Percentiles rank a stretch among this genome's conserved stretches.
Evolutionary conservation across 345 rosid genomes (phyloP).

Genomic region (Conringia planisiliqua): DNA sequence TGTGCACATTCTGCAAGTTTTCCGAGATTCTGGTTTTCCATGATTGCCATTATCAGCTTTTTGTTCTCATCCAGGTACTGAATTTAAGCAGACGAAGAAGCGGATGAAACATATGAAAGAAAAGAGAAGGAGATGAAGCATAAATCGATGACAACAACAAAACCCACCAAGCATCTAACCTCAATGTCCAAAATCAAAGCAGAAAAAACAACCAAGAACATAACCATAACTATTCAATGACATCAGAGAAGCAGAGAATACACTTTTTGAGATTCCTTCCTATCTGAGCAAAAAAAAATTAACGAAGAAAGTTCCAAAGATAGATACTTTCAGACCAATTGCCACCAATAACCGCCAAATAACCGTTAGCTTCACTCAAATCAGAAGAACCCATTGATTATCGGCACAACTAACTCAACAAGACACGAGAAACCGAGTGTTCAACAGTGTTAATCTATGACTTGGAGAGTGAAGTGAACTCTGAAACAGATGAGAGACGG

Average conservation of each 20-base stretch:
- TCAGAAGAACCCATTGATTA: neutral
- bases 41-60: conserved; percentile 79
- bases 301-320: neutral
- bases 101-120: neutral
- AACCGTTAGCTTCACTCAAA: neutral
- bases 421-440: neutral
- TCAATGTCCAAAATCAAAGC: neutral
- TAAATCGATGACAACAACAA: neutral
- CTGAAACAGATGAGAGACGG: neutral
- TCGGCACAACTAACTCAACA: neutral
- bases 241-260: neutral
- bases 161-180: neutral
- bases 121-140: neutral
- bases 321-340: neutral
- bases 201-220: neutral
- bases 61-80: conserved; percentile 97
- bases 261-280: neutral
- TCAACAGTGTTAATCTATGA: neutral
- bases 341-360: neutral
- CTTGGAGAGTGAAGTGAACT: neutral
- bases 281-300: neutral
- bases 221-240: neutral
- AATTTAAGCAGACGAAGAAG: conserved; percentile 18
- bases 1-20: conserved; percentile 90
- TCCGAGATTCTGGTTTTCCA: conserved; percentile 95